A percentile compares a stretch with the other conserved stretches of the same genome.
phyloP scores from a whole-genome alignment of 2,329 filamentous ascomycete species.

The Colletotrichum euphorbiae region DNA sequence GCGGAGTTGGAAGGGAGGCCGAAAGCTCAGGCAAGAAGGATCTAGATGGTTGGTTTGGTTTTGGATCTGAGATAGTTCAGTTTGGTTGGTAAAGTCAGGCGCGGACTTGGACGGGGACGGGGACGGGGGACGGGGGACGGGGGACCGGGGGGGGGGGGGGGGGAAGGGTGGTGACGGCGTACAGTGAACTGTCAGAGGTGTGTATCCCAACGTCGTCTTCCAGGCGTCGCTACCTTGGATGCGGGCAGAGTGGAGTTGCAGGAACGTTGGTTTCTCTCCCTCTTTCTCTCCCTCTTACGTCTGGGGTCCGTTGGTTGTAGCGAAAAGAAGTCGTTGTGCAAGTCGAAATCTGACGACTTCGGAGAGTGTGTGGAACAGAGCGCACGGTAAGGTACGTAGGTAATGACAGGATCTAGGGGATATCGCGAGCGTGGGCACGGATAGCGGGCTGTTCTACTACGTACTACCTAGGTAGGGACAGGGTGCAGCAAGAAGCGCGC shows the following conservation, averaged over 20 bases:
- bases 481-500: conserved; percentile 21
- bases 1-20: background rate
- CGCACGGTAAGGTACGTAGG: background rate
- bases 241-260: no score
- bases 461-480: background rate
- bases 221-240: no score
- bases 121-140: background rate
- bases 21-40: conserved; percentile 11
- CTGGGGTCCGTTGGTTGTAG: conserved; percentile 18
- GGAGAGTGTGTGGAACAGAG: conserved; percentile 10
- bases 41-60: conserved; percentile 2
- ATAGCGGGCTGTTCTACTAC: background rate
- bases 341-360: conserved; percentile 1
- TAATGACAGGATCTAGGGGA: conserved; percentile 9
- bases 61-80: background rate
- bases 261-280: no score
- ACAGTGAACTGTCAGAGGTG: no score
- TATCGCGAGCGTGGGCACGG: background rate
- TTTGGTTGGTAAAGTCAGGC: background rate
- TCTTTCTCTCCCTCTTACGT: background rate
- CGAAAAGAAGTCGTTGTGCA: background rate
- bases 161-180: no score
- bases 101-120: background rate
- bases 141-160: no score
- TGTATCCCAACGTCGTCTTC: no score